Conservation (phyloP, 2,329 filamentous ascomycete species). For the Arthrobotrys iridis region DNA sequence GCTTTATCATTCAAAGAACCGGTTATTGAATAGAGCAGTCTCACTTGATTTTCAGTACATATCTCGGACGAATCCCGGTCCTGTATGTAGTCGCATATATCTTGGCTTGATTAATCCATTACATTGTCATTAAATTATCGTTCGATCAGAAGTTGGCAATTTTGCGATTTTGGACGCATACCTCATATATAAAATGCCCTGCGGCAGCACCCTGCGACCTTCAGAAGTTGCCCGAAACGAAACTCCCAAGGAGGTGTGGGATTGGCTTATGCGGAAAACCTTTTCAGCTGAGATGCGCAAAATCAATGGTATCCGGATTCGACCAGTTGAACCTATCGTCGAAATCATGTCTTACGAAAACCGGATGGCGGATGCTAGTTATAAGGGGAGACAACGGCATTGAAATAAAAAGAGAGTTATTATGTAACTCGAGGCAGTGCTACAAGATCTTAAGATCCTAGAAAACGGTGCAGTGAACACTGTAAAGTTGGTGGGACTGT, state of each 20-base stretch:
- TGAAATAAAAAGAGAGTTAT: neutral
- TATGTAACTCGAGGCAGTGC: neutral
- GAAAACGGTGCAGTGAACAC: no score
- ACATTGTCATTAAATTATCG: neutral
- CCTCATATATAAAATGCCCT: conserved; percentile 35
- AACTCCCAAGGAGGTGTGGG: conserved; percentile 39
- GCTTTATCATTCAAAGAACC: neutral
- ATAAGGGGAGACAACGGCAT: neutral
- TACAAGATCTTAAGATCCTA: no score
- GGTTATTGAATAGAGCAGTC: neutral
- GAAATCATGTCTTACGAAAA: conserved; percentile 24
- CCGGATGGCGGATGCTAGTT: conserved; percentile 20
- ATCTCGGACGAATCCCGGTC: neutral
- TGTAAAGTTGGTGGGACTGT: no score
- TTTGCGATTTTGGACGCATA: no score
- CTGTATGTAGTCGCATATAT: neutral
- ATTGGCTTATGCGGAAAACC: conserved; percentile 39
- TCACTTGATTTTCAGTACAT: neutral
- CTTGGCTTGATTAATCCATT: neutral
- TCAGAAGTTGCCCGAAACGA: conserved; percentile 33
- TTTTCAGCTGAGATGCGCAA: neutral
- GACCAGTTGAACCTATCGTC: neutral
- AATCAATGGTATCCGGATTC: neutral
- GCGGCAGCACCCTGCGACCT: conserved; percentile 14
- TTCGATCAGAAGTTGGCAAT: neutral